These are phyloP conservation scores for Cryphonectria carpinicola DNA, from an alignment of 2,329 filamentous ascomycete genomes.

Conservation along the genomic window DNA sequence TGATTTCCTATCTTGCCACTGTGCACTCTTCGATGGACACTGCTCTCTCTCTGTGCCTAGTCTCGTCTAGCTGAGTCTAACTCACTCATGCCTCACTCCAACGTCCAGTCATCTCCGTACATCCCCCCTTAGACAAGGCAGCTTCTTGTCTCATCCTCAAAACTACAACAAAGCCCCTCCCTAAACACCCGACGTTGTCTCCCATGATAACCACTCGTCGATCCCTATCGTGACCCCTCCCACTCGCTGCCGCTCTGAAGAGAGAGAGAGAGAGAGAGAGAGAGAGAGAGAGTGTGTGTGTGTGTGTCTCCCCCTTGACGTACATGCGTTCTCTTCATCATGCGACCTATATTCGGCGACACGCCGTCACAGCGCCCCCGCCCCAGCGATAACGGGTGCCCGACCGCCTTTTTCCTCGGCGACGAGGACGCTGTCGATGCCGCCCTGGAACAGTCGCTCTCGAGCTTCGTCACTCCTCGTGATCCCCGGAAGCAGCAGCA, in stretches of 20 bases:
- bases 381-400: slow-evolving; percentile 42
- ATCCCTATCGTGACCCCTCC: neutral
- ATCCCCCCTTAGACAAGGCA: neutral
- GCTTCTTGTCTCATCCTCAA: neutral
- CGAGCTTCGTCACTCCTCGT: slow-evolving; percentile 36
- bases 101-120: neutral
- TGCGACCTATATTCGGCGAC: slow-evolving; percentile 53
- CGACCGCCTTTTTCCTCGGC: slow-evolving; percentile 45
- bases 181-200: neutral
- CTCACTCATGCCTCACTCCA: neutral
- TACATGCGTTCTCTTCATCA: slow-evolving; percentile 34
- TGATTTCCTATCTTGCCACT: neutral
- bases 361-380: slow-evolving; percentile 47
- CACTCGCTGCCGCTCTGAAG: slow-evolving; percentile 9
- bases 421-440: slow-evolving; percentile 54
- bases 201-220: slow-evolving; percentile 21
- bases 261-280: no score
- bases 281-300: no score
- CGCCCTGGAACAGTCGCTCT: slow-evolving; percentile 38
- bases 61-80: neutral
- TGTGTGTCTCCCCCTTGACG: slow-evolving; percentile 2
- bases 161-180: neutral
- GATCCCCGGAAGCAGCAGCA: slow-evolving; percentile 41
- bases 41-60: neutral
- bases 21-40: slow-evolving; percentile 3